A percentile compares a stretch with the other conserved stretches of the same genome.
Conservation (phyloP, 352 stramenopile species). For the Plasmopara muralis region DNA sequence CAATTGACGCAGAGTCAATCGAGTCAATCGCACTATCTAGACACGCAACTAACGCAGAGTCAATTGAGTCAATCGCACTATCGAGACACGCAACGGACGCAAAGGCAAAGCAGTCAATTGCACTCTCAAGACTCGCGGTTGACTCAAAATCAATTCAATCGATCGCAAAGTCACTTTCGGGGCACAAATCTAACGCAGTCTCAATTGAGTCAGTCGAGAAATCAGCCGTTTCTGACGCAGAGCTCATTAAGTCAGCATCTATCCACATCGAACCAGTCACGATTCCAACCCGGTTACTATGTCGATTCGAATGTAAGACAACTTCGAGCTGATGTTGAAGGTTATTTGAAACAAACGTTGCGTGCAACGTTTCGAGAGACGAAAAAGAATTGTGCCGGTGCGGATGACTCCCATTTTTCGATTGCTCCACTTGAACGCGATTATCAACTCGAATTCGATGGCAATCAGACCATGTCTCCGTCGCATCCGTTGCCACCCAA, state of each 20-base stretch:
- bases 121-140: slow-evolving; percentile 7
- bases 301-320: slow-evolving; percentile 21
- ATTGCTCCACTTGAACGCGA: slow-evolving; percentile 35
- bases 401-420: slow-evolving; percentile 26
- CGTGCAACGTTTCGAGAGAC: slow-evolving; percentile 16
- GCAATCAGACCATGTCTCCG: slow-evolving; percentile 31
- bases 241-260: slow-evolving; percentile 10
- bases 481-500: slow-evolving; percentile 38
- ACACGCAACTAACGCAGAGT: slow-evolving; percentile 12
- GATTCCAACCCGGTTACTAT: slow-evolving; percentile 15
- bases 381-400: slow-evolving; percentile 10
- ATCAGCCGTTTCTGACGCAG: slow-evolving; percentile 6
- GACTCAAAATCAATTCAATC: slow-evolving; percentile 8
- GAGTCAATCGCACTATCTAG: slow-evolving; percentile 4
- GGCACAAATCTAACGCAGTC: too few relatives aligned
- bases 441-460: slow-evolving; percentile 45
- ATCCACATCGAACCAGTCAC: slow-evolving; percentile 11
- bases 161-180: not conserved
- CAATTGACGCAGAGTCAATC: not conserved
- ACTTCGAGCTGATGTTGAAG: slow-evolving; percentile 25
- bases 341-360: slow-evolving; percentile 24
- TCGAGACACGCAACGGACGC: slow-evolving; percentile 8
- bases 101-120: slow-evolving; percentile 5
- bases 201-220: slow-evolving; percentile 2
- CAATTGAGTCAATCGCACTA: slow-evolving; percentile 11